These are phyloP conservation scores for Aspergillus alliaceus DNA, from an alignment of 2,329 filamentous ascomycete genomes.

Conservation along the genomic window DNA sequence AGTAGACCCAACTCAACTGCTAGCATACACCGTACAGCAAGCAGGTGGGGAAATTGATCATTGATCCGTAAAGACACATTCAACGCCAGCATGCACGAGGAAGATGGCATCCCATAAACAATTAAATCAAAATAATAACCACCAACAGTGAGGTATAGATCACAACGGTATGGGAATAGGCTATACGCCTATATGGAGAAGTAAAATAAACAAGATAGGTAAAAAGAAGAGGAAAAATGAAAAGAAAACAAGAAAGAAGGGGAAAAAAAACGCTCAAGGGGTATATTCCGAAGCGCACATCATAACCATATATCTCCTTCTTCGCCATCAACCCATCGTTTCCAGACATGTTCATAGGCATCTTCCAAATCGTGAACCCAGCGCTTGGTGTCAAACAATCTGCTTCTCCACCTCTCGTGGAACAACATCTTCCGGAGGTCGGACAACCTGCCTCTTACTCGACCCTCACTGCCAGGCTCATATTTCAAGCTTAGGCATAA, in stretches of 20 bases:
- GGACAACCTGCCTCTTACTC: conserved; percentile 64
- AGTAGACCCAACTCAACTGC: neutral
- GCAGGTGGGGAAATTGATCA: conserved; percentile 2
- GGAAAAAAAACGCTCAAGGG: conserved; percentile 36
- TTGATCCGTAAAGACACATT: conserved; percentile 7
- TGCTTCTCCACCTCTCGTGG: conserved; percentile 78
- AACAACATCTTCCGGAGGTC: conserved; percentile 81
- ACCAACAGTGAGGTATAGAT: neutral
- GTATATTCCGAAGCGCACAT: conserved; percentile 36
- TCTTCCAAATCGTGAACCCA: conserved; percentile 90
- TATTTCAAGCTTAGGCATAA: conserved; percentile 68
- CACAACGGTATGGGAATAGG: neutral
- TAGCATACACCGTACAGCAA: conserved; percentile 1
- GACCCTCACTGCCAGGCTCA: conserved; percentile 35
- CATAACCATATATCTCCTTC: conserved; percentile 90
- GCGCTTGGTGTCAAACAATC: conserved; percentile 83
- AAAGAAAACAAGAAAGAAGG: conserved; percentile 17
- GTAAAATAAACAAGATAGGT: neutral
- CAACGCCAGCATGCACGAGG: conserved; percentile 13
- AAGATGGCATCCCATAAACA: neutral
- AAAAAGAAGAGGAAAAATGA: conserved; percentile 2
- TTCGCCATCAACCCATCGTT: conserved; percentile 78
- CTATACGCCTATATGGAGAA: neutral
- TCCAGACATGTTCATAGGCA: conserved; percentile 87
- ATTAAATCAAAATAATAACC: neutral